Evolutionary conservation across 345 rosid genomes (phyloP), one percentile per base, ranked within the genome.

Genomic region (Iberis pinnata): DNA sequence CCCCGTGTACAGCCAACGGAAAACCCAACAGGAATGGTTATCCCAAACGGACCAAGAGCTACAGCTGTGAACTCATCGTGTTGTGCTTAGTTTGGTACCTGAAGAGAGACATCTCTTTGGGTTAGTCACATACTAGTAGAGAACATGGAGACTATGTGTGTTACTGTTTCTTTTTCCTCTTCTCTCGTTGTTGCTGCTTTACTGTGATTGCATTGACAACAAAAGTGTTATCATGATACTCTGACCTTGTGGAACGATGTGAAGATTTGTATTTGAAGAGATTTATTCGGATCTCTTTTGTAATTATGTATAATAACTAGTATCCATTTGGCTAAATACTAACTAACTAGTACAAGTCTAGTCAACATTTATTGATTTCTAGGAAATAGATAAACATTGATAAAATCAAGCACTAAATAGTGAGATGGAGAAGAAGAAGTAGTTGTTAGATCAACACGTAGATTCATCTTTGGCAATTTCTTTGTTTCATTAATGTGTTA

Each of bases 1-100:
- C 86, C 86, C 0, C 76, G 75, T 39, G 77, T 70, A 43, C 86
- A 80, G 76, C 74, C 80, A n/a, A 62, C 75, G 7, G 80, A 75
- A 68, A 77, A 74, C 60, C 75, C 79, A 36, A 32, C 77, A 35
- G 80, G 80, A 43, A 72, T 75, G 79, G 77, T 77, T 51, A 68
- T 77, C 9, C 76, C 56, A 15, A 71, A 64, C 22, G 69, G 77
- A 41, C 57, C 76, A 27, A 60, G 15, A 2, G 75, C 67, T 39
- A 70, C 71, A 12, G 52, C 76, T 13, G 68, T 63, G 43, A 67
- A 36, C 42, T 35, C 77, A 47, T 70, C 83, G 1, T 80, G 86
- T 49, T 80, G 86, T 73, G 71, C 75, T 37, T 70, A 64, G 50
- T 12, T 17, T 35, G 26, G 2, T 36, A 58, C 53, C 4, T 13